Evolutionary conservation across 1,284 basidiomycete species (phyloP).

Genomic region (Sanghuangporus sanghuang): DNA sequence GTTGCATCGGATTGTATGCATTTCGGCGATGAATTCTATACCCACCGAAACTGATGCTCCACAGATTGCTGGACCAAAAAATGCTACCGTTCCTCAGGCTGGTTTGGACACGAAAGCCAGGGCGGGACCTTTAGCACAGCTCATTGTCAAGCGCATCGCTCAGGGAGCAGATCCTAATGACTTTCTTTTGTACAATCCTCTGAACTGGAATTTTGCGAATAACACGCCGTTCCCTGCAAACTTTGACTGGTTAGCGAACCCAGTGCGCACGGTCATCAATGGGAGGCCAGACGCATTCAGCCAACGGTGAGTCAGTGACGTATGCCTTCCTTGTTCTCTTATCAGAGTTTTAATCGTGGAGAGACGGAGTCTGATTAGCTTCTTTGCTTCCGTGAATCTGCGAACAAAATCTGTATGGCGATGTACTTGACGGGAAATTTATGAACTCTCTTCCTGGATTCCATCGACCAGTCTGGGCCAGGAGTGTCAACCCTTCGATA

Average conservation of each 20-base stretch:
- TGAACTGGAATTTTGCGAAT: slow-evolving; percentile 46
- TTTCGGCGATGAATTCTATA: background rate
- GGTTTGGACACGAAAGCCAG: slow-evolving; percentile 50
- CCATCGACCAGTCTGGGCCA: slow-evolving; percentile 40
- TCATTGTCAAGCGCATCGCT: slow-evolving; percentile 42
- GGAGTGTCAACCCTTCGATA: slow-evolving; percentile 50
- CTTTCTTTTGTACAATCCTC: slow-evolving; percentile 44
- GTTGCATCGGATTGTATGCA: slow-evolving; percentile 54
- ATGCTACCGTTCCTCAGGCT: slow-evolving; percentile 49
- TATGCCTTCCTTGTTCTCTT: background rate
- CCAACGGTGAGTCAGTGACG: slow-evolving; percentile 31
- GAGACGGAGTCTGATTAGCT: background rate
- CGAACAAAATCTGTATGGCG: background rate
- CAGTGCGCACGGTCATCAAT: slow-evolving; percentile 38
- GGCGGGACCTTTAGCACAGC: slow-evolving; percentile 44
- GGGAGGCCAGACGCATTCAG: slow-evolving; percentile 44
- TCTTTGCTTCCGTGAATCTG: slow-evolving; percentile 3
- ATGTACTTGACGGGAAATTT: background rate
- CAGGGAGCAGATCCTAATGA: slow-evolving; percentile 41
- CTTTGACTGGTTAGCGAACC: slow-evolving; percentile 43
- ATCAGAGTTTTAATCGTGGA: background rate
- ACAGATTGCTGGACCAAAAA: slow-evolving; percentile 50
- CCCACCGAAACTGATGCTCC: background rate
- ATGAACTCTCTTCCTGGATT: background rate
- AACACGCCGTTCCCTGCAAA: slow-evolving; percentile 37